These are phyloP conservation scores for Pseudovirgaria hyperparasitica DNA, from an alignment of 2,329 filamentous ascomycete genomes.

Conservation along the genomic window DNA sequence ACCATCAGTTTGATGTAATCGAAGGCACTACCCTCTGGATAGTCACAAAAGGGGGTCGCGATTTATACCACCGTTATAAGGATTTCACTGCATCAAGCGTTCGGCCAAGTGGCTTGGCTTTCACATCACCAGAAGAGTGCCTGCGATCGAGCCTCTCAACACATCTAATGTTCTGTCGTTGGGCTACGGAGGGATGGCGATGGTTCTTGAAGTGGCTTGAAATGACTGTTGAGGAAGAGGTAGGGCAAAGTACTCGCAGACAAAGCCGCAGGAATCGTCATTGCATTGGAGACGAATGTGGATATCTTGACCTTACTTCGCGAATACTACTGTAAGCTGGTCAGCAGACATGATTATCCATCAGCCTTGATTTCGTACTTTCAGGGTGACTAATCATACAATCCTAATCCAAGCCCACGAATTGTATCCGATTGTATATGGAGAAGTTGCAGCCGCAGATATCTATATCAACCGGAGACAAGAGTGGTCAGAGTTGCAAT, in stretches of 20 bases:
- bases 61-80: conserved; percentile 12
- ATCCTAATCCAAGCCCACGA: too few relatives aligned
- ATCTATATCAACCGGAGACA: too few relatives aligned
- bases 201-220: conserved; percentile 30
- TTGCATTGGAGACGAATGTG: conserved; percentile 26
- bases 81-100: conserved; percentile 19
- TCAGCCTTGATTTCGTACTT: conserved; percentile 4
- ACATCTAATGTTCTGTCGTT: conserved; percentile 27
- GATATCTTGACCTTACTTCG: conserved; percentile 19
- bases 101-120: conserved; percentile 19
- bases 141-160: conserved; percentile 24
- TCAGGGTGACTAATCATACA: conserved; percentile 7
- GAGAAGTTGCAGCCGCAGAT: too few relatives aligned
- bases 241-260: conserved; percentile 28
- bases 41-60: conserved; percentile 21
- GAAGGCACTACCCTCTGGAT: conserved; percentile 28
- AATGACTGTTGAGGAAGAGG: conserved; percentile 17
- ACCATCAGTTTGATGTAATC: conserved; percentile 29
- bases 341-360: conserved; percentile 9
- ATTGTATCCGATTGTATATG: too few relatives aligned
- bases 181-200: conserved; percentile 31
- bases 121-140: conserved; percentile 16
- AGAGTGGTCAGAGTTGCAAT: too few relatives aligned
- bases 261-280: conserved; percentile 21
- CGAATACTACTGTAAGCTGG: conserved; percentile 10